These are phyloP conservation scores for Theobroma grandiflorum DNA, from an alignment of 441 rosid species.

Conservation along the genomic window DNA sequence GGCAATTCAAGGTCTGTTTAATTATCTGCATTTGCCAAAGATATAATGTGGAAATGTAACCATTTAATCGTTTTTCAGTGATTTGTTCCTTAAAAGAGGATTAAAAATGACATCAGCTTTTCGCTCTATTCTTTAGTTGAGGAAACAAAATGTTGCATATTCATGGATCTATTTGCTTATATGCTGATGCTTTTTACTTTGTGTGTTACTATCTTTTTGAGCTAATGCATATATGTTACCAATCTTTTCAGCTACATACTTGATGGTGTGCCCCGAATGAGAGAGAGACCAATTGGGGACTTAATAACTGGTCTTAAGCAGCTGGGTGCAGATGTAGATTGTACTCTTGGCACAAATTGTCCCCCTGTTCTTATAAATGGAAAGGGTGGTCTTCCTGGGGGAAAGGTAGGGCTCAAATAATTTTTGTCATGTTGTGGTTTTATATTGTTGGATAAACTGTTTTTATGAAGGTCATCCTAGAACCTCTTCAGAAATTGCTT, in stretches of 20 bases:
- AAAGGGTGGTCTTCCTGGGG: conserved; percentile 97
- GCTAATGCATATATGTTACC: conserved; percentile 27
- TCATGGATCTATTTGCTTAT: not conserved
- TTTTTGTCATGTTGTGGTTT: conserved; percentile 9
- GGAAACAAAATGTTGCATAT: not conserved
- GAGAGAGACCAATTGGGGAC: conserved; percentile 98
- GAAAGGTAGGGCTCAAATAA: conserved; percentile 63
- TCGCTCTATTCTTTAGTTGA: not conserved
- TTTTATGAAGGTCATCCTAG: not conserved
- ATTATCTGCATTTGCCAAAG: not conserved
- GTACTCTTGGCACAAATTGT: conserved; percentile 77
- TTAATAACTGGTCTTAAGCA: conserved; percentile 90
- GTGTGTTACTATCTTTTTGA: not conserved
- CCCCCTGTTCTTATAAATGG: conserved; percentile 88
- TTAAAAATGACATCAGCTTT: not conserved
- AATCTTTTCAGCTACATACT: conserved; percentile 71
- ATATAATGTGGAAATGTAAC: not conserved
- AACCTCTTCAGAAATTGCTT: not conserved
- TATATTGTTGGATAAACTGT: conserved; percentile 4
- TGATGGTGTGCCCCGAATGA: conserved; percentile 97
- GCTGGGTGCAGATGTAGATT: conserved; percentile 91
- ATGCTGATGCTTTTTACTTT: not conserved
- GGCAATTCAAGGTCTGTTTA: conserved; percentile 81
- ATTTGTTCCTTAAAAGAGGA: not conserved
- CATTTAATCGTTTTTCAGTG: not conserved